Conservation (phyloP, 768 basidiomycete genomes). For the Naganishia randhawae region DNA sequence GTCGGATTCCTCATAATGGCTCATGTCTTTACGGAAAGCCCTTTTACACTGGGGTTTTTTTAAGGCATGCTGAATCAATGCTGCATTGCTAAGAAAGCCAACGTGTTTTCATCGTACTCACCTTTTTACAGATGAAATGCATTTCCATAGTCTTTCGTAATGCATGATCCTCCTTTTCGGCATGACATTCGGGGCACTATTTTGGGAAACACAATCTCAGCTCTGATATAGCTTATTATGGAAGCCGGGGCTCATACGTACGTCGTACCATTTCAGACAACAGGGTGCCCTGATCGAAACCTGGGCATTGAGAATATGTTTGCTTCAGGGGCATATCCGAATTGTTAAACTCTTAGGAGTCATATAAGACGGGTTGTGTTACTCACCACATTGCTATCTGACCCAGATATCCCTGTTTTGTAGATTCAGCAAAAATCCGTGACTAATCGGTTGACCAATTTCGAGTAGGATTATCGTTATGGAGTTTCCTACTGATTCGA, state of each 20-base stretch:
- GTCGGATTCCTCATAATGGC: conserved; percentile 86
- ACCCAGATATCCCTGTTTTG: not conserved
- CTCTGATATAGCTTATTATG: too few species aligned
- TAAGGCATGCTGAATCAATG: too few species aligned
- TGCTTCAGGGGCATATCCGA: conserved; percentile 56
- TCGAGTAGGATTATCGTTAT: not conserved
- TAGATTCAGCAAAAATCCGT: not conserved
- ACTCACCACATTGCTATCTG: not conserved
- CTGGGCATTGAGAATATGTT: conserved; percentile 94
- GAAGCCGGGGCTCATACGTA: conserved; percentile 33
- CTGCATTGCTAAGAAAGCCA: too few species aligned
- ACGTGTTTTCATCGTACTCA: too few species aligned
- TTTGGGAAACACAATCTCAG: not conserved
- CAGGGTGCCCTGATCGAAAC: conserved; percentile 94
- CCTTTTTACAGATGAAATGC: conserved; percentile 75
- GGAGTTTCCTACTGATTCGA: not conserved
- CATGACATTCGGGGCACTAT: conserved; percentile 86
- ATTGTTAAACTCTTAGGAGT: not conserved
- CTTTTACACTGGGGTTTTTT: conserved; percentile 58
- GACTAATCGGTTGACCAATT: not conserved
- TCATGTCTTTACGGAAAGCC: conserved; percentile 94
- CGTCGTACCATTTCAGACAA: conserved; percentile 94
- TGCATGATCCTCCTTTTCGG: conserved; percentile 69
- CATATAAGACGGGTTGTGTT: not conserved
- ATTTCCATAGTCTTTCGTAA: conserved; percentile 77